These are phyloP conservation scores for Triticum dicoccoides DNA, from an alignment of 176 grass and related monocot species.

Conservation along the genomic window DNA sequence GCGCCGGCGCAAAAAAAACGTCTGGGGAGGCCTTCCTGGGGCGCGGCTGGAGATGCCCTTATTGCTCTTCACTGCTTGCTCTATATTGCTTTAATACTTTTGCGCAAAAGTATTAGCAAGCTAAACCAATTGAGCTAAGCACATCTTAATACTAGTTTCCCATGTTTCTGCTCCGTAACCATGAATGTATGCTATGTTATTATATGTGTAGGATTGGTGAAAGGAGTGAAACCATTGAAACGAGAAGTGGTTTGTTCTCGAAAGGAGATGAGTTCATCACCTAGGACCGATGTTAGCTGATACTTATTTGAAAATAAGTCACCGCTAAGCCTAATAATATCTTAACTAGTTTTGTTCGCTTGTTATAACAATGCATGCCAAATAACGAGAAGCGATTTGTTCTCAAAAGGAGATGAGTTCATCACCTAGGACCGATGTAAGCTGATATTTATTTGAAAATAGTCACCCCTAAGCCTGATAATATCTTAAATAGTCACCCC, in stretches of 20 bases:
- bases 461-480: no score
- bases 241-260: not conserved
- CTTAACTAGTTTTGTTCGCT: not conserved
- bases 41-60: not conserved
- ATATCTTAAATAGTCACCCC: not conserved
- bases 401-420: not conserved
- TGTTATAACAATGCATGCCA: not conserved
- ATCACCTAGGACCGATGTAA: not conserved
- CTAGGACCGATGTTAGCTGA: not conserved
- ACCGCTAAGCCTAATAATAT: not conserved
- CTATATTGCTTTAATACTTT: conserved; percentile 12
- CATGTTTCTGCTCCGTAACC: not conserved
- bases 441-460: not conserved
- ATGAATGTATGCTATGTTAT: not conserved
- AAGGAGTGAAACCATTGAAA: not conserved
- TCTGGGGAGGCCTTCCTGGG: no score
- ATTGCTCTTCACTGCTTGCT: conserved; percentile 11
- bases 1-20: no score
- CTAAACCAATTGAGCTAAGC: no score
- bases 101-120: not conserved
- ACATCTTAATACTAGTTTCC: no score
- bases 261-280: not conserved
- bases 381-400: not conserved
- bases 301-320: conserved; percentile 13
- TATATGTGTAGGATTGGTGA: conserved; percentile 12